Evolutionary conservation across 345 rosid genomes (phyloP).

Genomic region (Eucalyptus pauciflora): DNA sequence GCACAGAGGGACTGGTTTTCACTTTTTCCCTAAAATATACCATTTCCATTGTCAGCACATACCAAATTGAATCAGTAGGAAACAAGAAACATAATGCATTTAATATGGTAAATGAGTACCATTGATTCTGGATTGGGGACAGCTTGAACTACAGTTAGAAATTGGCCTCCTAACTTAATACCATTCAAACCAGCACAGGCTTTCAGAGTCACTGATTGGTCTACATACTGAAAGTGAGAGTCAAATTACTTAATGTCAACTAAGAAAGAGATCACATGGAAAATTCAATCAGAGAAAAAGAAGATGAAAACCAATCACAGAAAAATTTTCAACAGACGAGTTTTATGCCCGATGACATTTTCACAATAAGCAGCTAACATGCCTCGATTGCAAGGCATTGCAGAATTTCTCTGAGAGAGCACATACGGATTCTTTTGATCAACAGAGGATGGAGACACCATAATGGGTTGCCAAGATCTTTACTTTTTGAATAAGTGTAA

Average conservation of each 20-base stretch:
- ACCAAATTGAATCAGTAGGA: slow-evolving; percentile 4
- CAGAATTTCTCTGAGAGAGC: background rate
- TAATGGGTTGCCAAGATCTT: background rate
- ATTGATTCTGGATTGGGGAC: slow-evolving; percentile 15
- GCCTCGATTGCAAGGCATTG: background rate
- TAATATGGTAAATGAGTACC: slow-evolving; percentile 28
- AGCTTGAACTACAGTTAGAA: slow-evolving; percentile 72
- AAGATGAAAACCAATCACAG: background rate
- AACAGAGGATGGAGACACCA: background rate
- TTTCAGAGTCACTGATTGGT: slow-evolving; percentile 53
- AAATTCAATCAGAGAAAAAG: background rate
- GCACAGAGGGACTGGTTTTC: slow-evolving; percentile 31
- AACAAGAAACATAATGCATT: background rate
- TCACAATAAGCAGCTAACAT: background rate
- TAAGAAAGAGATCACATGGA: background rate
- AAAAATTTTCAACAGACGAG: background rate
- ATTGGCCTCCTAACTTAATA: slow-evolving; percentile 82
- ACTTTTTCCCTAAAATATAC: slow-evolving; percentile 27
- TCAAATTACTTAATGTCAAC: background rate
- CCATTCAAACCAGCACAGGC: slow-evolving; percentile 92
- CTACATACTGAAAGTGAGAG: slow-evolving; percentile 48
- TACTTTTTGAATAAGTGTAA: background rate
- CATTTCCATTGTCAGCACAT: background rate
- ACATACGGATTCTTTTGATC: background rate
- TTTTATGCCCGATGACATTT: background rate